Conservation (phyloP, 495 filamentous ascomycete genomes). For the Usnea hakonensis region DNA sequence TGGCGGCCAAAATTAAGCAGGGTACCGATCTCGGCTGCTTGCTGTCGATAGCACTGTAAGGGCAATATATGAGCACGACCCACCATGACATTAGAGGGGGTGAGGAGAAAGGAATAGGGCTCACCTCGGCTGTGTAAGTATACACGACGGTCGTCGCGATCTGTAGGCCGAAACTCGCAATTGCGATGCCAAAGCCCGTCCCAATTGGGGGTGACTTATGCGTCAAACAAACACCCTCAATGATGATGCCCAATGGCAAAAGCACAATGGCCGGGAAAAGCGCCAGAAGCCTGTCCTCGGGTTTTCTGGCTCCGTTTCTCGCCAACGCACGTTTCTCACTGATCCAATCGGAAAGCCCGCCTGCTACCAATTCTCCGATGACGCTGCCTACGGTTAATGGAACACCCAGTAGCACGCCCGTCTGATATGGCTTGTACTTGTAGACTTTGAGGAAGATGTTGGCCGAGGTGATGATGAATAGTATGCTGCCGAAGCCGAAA, state of each 20-base stretch:
- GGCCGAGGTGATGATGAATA: conserved; percentile 29
- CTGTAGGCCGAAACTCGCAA: conserved; percentile 30
- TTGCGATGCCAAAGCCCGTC: conserved; percentile 28
- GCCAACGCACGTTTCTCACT: conserved; percentile 21
- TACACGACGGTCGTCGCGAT: conserved; percentile 29
- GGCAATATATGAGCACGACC: conserved; percentile 2
- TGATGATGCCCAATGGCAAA: conserved; percentile 25
- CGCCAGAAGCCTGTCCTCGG: conserved; percentile 27
- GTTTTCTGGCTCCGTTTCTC: conserved; percentile 24
- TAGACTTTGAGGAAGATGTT: conserved; percentile 24
- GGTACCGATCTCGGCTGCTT: conserved; percentile 34
- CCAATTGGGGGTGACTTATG: conserved; percentile 21
- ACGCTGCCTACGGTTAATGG: conserved; percentile 27
- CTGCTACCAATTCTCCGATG: conserved; percentile 29
- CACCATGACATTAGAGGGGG: background rate
- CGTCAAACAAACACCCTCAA: conserved; percentile 23
- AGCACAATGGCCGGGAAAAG: conserved; percentile 23
- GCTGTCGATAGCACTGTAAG: conserved; percentile 35
- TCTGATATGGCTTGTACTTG: conserved; percentile 28
- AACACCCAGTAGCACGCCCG: conserved; percentile 28
- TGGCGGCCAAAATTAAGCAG: conserved; percentile 36
- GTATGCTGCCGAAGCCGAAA: conserved; percentile 25
- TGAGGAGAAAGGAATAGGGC: background rate
- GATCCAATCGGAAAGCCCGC: conserved; percentile 29
- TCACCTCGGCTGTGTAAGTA: conserved; percentile 22